Evolutionary conservation across 2,329 filamentous ascomycete genomes (phyloP), one percentile per base, ranked within the genome.

Genomic region (Ceratocystis papillata): DNA sequence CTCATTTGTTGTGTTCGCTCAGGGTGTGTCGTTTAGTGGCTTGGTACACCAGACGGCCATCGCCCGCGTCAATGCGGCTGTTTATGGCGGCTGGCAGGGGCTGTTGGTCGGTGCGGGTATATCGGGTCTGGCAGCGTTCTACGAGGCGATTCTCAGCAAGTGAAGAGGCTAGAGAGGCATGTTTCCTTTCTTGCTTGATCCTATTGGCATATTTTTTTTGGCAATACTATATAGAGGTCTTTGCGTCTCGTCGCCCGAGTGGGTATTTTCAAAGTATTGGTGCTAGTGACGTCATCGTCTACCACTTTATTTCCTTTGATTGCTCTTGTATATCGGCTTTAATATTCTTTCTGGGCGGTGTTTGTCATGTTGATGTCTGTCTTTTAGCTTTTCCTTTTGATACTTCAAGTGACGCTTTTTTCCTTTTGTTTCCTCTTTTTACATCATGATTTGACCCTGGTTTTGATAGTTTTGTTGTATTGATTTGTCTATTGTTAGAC

Each of bases 1-100:
- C 67, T 86, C 89, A 6, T 96, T 88, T 75, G 81, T 93, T 44
- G 86, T 96, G 20, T 96, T 92, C 73, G 83, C 81, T 8, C 84
- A 87, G 73, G 83, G 83, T 44, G 80, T 82, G 63, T 83, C 81
- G 61, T 82, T 87, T 66, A 79, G 82, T 61, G 87, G 87, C 41
- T 78, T 85, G 64, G 78, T 90, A 67, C 79, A 83, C 67, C 77
- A 80, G 33, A 75, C 78, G 17, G 83, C 84, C 5, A 85, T 90
- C 62, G 77, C 77, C 64, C 80, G 82, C 65, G 84, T 94, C 69
- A 82, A 87, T 70, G 76, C 77, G 2, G 83, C 87, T 50, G 77
- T 93, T 57, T 89, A 87, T 69, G 87, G 87, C 55, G 87, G 87
- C 68, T 89, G 86, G 75, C 80, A 84, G 71, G 87, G 87, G 45